Percentiles rank a stretch among this genome's conserved stretches.
Conservation (phyloP, 2,329 filamentous ascomycete species). For the Blumeria graminis region DNA sequence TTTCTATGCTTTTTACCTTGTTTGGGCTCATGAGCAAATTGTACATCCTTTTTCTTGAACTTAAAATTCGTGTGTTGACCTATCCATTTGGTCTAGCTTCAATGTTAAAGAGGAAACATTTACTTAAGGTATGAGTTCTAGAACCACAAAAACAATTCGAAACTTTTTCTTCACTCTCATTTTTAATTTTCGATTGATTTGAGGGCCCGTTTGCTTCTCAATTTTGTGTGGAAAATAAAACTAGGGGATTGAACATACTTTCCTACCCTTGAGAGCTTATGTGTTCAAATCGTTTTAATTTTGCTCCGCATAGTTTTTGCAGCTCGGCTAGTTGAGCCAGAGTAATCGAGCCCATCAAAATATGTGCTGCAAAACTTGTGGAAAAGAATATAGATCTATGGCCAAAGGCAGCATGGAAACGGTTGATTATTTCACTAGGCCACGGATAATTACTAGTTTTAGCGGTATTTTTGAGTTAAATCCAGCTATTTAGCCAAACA, state of each 20-base stretch:
- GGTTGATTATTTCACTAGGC: not conserved
- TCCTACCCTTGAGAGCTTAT: not conserved
- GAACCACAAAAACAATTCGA: not conserved
- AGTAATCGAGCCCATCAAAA: not conserved
- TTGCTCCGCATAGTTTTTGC: not conserved
- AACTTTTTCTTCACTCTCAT: not conserved
- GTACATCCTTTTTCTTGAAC: not conserved
- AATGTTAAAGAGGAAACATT: not conserved
- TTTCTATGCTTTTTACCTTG: not conserved
- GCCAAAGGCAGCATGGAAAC: not conserved
- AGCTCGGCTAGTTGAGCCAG: not conserved
- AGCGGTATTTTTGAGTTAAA: not conserved
- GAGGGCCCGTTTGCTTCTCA: not conserved
- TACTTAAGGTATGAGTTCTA: not conserved
- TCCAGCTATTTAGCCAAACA: slow-evolving; percentile 1
- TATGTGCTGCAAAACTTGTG: slow-evolving; percentile 1
- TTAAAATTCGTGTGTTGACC: not conserved
- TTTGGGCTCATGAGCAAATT: not conserved
- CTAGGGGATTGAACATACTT: not conserved
- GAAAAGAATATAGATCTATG: not conserved
- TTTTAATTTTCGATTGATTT: not conserved
- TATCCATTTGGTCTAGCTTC: not conserved
- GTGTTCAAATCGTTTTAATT: not conserved
- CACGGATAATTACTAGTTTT: not conserved
- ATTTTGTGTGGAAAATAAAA: not conserved